These are phyloP conservation scores for Auriscalpium vulgare DNA, from an alignment of 768 basidiomycete genomes.

Conservation along the genomic window DNA sequence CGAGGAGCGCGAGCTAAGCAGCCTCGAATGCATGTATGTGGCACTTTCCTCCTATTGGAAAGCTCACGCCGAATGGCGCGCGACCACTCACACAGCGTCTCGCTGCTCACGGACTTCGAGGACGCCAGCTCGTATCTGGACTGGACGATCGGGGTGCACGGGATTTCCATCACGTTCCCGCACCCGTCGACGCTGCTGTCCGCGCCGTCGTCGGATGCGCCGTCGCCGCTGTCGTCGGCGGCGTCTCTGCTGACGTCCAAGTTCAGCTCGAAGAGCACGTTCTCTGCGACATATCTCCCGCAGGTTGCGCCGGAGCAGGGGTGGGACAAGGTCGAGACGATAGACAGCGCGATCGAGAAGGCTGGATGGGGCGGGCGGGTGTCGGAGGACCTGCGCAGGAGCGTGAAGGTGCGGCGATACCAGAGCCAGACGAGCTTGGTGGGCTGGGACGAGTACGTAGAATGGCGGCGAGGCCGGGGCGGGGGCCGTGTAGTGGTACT, in stretches of 20 bases:
- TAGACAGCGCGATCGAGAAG: slow-evolving; percentile 89
- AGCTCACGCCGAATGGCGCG: slow-evolving; percentile 1
- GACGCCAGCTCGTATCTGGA: slow-evolving; percentile 77
- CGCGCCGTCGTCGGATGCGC: slow-evolving; percentile 45
- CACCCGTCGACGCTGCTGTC: slow-evolving; percentile 58
- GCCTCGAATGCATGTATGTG: slow-evolving; percentile 81
- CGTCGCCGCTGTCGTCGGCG: slow-evolving; percentile 67
- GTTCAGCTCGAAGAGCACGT: slow-evolving; percentile 35
- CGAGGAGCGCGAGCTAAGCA: slow-evolving; percentile 63
- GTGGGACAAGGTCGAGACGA: slow-evolving; percentile 85
- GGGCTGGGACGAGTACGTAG: slow-evolving; percentile 68
- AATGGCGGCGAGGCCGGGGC: slow-evolving; percentile 57
- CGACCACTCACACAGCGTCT: slow-evolving; percentile 48
- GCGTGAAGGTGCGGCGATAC: slow-evolving; percentile 71
- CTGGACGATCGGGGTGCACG: slow-evolving; percentile 90
- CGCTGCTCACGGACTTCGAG: slow-evolving; percentile 91
- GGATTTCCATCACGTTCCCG: slow-evolving; percentile 82
- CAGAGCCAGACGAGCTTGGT: slow-evolving; percentile 67
- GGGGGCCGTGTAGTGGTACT: slow-evolving; percentile 26
- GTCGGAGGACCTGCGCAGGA: slow-evolving; percentile 73
- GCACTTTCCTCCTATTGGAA: slow-evolving; percentile 1
- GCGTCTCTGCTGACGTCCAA: slow-evolving; percentile 37
- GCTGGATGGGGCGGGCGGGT: slow-evolving; percentile 83
- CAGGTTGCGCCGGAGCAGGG: slow-evolving; percentile 90
- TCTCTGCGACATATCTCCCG: slow-evolving; percentile 88